Base-by-base conservation (phyloP, 345 rosid genomes). In the Eutrema yunnanense region DNA sequence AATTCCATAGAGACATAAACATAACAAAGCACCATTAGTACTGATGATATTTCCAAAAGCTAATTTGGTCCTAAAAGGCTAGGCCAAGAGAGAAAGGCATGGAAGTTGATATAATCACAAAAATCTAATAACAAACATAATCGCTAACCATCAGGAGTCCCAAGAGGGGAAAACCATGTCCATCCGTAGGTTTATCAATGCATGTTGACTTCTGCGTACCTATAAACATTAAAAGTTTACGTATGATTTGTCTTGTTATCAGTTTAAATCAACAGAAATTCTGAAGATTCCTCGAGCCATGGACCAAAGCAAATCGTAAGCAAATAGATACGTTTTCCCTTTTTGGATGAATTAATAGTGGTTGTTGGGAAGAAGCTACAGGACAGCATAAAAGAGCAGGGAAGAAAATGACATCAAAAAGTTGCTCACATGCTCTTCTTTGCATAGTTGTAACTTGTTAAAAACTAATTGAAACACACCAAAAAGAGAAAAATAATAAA, bases 101-200 rank as follows among this genome's bases (percentile, higher is more conserved):
- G 26, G 41, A 30, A 6, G 13, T 22, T 38, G 14, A 55, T 14
- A 11, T 50, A 22, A 50, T 62, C 49, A 64, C 48, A 38, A 62
- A 22, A 26, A 60, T 74, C 65, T 27, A 70, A 26, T 10, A 42
- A 72, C 4, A 16, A 38, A 71, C 68, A 41, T 53, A 70, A 38
- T 50, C 16, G 76, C 99, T 78, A 74, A 95, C 97, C 99, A 81
- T 95, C 97, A 58, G 92, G 90, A 79, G 93, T 95, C 72, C 99
- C 99, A 63, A 95, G 83, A 75, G 99, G 99, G 74, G 99, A 65
- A 95, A 97, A 78, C 97, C 99, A 82, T 89, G 99, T 69, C 99
- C 99, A 79, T 98, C 99, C n/a, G n/a, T n/a, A 96, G 99, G 84
- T 92, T 95, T 71, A 95, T 95, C 78, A 90, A 73, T 64, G 99